Percentiles rank a stretch among this genome's conserved stretches.
phyloP scores from a whole-genome alignment of 371 early-diverging fungal genomes.

The Umbelopsis sp. region DNA sequence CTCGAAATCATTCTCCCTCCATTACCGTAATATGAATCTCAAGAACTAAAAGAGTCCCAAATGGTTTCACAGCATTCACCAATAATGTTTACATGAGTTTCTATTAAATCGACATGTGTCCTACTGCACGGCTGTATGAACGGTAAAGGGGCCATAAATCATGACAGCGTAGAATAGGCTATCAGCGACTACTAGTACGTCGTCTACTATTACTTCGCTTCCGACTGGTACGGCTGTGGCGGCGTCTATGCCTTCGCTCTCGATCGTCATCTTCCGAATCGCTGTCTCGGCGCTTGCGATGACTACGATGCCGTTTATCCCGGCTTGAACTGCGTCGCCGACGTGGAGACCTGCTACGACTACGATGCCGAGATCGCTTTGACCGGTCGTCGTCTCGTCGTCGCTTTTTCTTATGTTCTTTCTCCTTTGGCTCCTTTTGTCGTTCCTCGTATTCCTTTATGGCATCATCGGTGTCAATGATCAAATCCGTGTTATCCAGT shows the following conservation, averaged over 20 bases:
- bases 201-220: background rate
- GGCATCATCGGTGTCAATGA: constrained; percentile 16
- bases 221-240: background rate
- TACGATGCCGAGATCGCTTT: background rate
- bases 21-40: background rate
- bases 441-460: constrained; percentile 13
- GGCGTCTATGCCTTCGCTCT: background rate
- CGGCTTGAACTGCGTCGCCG: background rate
- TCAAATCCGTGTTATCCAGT: background rate
- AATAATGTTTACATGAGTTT: background rate
- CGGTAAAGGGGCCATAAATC: too few species aligned
- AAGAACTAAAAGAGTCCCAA: background rate
- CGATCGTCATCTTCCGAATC: constrained; percentile 8
- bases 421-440: constrained; percentile 4
- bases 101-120: background rate
- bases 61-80: background rate
- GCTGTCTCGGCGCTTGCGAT: background rate
- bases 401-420: constrained; percentile 8
- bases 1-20: background rate
- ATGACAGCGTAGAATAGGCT: background rate
- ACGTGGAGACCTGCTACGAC: background rate
- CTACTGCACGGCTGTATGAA: too few species aligned
- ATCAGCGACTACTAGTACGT: background rate
- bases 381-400: constrained; percentile 6
- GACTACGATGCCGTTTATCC: background rate